Evolutionary conservation across 164 flowering plant species (phyloP), one percentile per base, ranked within the genome.

Genomic region (Kalanchoe fedtschenkoi): DNA sequence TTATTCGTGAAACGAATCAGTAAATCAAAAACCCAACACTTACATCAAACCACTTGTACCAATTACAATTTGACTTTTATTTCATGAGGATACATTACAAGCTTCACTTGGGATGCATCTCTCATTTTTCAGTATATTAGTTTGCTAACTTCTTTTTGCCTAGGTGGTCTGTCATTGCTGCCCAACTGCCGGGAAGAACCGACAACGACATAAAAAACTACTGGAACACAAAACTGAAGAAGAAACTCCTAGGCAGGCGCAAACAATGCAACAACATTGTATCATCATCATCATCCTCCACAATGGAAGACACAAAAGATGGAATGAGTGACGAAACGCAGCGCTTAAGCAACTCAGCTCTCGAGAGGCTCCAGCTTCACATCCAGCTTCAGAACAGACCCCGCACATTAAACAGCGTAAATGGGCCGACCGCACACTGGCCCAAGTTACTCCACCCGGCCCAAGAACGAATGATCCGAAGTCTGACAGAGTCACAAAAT

Each of bases 161-260:
- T 65, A 91, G 97, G 86, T 91, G 97, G 97, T 91, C 97, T 0
- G 81, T 91, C 67, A 91, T 91, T 73, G 97, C 97, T 10, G 96
- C 97, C 6, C 93, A 87, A 51, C 68, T 91, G 66, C 97, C 96
- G 4, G 97, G 97, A 71, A 81, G 97, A 65, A 91, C 97, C 19
- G 97, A 91, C 56, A 91, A 91, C 63, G 97, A 91, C 60, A 83
- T 91, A 38, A 91, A 91, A 75, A 91, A 91, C 76, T 87, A 91
- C 69, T 91, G 97, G 97, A 91, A 91, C 76, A 91, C 97, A 2
- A 87, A 81, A 67, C 59, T 91, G 76, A 91, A 91, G 88, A 91
- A 87, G 72, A 88, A 87, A 56, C 58, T 91, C 26, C 81, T 90
- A 0, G 95, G 97, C 46, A 75, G 78, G 73, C 78, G 87, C 16